These are phyloP conservation scores for Prunus armeniaca DNA, from an alignment of 306 rosid species.

Conservation along the genomic window DNA sequence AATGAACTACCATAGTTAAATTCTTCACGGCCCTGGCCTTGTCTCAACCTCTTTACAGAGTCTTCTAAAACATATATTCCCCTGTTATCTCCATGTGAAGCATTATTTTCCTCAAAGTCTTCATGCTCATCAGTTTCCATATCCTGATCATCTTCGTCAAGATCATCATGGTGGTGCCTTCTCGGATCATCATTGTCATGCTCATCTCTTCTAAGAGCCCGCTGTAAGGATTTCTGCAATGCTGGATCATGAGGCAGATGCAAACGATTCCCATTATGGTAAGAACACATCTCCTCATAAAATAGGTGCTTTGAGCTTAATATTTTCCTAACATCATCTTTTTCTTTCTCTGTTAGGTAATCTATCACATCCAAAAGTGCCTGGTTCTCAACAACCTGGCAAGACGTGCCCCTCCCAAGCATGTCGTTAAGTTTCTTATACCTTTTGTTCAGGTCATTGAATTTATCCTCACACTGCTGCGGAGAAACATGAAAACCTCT, in stretches of 20 bases:
- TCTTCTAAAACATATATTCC: slow-evolving; percentile 40
- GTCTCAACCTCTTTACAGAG: slow-evolving; percentile 53
- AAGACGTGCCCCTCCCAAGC: slow-evolving; percentile 90
- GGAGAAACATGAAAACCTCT: slow-evolving; percentile 87
- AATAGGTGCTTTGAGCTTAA: slow-evolving; percentile 84
- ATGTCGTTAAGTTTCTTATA: slow-evolving; percentile 83
- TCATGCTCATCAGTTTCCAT: slow-evolving; percentile 66
- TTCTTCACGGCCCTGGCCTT: slow-evolving; percentile 49
- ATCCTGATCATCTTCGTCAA: slow-evolving; percentile 68
- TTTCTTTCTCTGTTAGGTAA: slow-evolving; percentile 73
- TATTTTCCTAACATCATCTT: slow-evolving; percentile 76
- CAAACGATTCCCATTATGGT: slow-evolving; percentile 78
- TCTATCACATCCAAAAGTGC: slow-evolving; percentile 63
- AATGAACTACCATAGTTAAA: slow-evolving; percentile 41
- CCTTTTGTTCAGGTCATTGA: slow-evolving; percentile 90
- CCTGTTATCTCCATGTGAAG: slow-evolving; percentile 48
- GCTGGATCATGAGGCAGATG: slow-evolving; percentile 89
- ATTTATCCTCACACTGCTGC: slow-evolving; percentile 95
- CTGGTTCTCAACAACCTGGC: slow-evolving; percentile 89
- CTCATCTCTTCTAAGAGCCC: slow-evolving; percentile 76
- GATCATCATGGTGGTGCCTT: slow-evolving; percentile 65
- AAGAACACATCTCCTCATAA: slow-evolving; percentile 94
- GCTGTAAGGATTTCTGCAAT: slow-evolving; percentile 74
- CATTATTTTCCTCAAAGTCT: slow-evolving; percentile 60
- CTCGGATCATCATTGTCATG: slow-evolving; percentile 57